Evolutionary conservation across 116 monocot genomes (phyloP), one percentile per base, ranked within the genome.

Genomic region (Trichopus zeylanicus): DNA sequence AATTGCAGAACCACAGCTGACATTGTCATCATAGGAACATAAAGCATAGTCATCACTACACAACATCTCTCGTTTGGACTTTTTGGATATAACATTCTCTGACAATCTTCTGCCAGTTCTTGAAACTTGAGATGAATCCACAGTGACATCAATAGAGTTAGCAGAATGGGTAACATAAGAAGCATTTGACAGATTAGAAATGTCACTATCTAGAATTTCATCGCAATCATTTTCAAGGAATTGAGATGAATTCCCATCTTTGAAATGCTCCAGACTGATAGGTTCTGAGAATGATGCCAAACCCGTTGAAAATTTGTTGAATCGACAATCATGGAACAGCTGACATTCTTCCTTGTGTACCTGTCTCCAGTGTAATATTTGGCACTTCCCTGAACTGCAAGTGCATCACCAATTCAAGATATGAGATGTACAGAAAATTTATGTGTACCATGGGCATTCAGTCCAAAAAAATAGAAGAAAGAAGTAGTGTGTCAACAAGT

Each of bases 281-380:
- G 59, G 28, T 46, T 76, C 70, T 48, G 37, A 27, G 10, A 48
- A 48, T 33, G 65, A 20, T 52, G 60, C 2, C 5, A 31, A 32
- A 71, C 58, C 34, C 53, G 46, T 51, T 51, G 56, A 81, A 18
- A 53, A 24, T 65, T 69, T 42, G n/a, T 42, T 77, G 28, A 35
- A 27, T 18, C 19, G 34, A 25, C 33, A 51, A 65, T 55, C 65
- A 27, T 67, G 52, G 71, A 68, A 76, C 46, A 73, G 70, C 55
- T 71, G 94, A 31, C 95, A 95, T 65, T 83, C 83, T 69, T 86
- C 53, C 57, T 79, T 95, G 47, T 95, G 95, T 48, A 78, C 90
- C 58, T 74, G 84, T 66, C 95, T 87, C 95, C 95, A 95, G 67
- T 95, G 90, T 52, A 95, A 69, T 81, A 95, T 95, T 77, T 95